Evolutionary conservation across 1,284 basidiomycete species (phyloP).

Genomic region (Chondrostereum purpureum): DNA sequence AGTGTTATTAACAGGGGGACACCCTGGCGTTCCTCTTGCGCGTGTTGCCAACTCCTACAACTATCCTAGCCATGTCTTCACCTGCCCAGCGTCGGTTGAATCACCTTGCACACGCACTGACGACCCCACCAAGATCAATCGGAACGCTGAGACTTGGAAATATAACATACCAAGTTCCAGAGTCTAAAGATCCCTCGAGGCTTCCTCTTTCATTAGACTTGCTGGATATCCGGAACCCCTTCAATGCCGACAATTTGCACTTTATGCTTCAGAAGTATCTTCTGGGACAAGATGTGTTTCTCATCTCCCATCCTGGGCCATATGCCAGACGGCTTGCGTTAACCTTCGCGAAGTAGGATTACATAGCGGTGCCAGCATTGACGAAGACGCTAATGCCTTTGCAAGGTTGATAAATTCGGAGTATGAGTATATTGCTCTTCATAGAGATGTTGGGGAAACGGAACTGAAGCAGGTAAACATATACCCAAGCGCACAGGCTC

Average conservation of each 20-base stretch:
- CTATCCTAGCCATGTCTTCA: no score
- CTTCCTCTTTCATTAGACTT: constrained; percentile 37
- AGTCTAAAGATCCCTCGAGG: constrained; percentile 38
- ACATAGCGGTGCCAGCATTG: background rate
- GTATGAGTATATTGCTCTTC: constrained; percentile 60
- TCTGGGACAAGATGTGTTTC: constrained; percentile 61
- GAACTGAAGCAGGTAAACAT: constrained; percentile 51
- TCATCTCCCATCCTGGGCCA: constrained; percentile 58
- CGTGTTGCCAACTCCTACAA: no score
- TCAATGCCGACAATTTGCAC: constrained; percentile 52
- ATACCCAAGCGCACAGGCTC: background rate
- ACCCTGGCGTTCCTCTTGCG: no score
- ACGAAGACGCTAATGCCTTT: no score
- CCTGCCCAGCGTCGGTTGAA: constrained; percentile 40
- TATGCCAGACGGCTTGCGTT: constrained; percentile 55
- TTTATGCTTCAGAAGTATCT: constrained; percentile 63
- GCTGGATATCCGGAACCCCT: constrained; percentile 41
- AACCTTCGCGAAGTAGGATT: constrained; percentile 50
- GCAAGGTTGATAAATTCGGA: constrained; percentile 54
- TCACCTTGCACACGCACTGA: constrained; percentile 38
- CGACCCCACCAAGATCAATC: constrained; percentile 31
- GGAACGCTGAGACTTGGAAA: constrained; percentile 52
- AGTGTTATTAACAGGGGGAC: no score
- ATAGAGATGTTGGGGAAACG: constrained; percentile 64
- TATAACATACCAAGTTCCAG: constrained; percentile 49